phyloP scores from a whole-genome alignment of 768 basidiomycete genomes.

The Mrakia hoshinonis region DNA sequence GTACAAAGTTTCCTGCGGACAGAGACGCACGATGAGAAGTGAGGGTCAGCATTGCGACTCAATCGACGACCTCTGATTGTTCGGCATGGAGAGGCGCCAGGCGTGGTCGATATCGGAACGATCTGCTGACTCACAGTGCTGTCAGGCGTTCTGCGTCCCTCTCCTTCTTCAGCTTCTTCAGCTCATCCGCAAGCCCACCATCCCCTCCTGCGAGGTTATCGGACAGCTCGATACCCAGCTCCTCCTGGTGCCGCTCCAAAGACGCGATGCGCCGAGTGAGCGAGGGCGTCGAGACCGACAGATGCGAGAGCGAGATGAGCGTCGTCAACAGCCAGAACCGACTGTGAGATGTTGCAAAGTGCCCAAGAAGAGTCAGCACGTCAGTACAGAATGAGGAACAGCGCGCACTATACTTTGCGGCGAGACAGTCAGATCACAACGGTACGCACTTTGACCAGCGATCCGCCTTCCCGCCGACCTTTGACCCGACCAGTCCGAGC shows the following conservation, averaged over 20 bases:
- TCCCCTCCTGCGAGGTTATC: neutral
- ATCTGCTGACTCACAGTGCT: neutral
- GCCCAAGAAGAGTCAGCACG: neutral
- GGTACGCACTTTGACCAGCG: slow-evolving; percentile 1
- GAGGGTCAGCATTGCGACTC: no score
- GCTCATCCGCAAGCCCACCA: neutral
- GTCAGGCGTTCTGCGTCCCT: neutral
- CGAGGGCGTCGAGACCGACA: neutral
- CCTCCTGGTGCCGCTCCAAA: neutral
- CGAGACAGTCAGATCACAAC: neutral
- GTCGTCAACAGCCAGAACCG: slow-evolving; percentile 12
- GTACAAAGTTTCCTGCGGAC: neutral
- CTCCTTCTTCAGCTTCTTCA: neutral
- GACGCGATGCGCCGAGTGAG: slow-evolving; percentile 2
- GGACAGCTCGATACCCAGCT: neutral
- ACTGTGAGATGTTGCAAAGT: neutral
- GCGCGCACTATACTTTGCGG: no score
- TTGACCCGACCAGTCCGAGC: neutral
- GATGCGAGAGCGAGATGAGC: slow-evolving; percentile 12
- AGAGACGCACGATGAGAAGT: no score
- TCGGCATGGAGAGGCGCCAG: no score
- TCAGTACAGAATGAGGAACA: neutral
- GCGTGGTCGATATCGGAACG: no score
- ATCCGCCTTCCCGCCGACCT: neutral
- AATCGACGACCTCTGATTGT: no score